A percentile compares a stretch with the other conserved stretches of the same genome.
Conservation (phyloP, 768 basidiomycete species). For the Clavulina sp. region DNA sequence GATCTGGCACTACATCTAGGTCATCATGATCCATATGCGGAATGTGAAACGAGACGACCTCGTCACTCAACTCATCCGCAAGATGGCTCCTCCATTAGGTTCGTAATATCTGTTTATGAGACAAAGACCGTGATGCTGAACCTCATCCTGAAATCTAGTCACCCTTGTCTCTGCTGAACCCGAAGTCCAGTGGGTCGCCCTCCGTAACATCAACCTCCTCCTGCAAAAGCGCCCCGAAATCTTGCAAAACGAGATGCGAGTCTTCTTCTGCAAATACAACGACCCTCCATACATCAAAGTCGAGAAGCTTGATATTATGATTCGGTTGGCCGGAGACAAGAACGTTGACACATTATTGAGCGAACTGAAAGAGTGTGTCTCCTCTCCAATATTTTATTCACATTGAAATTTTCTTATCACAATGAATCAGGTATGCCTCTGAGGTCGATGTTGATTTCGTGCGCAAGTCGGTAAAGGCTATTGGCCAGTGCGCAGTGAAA, state of each 20-base stretch:
- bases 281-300: slow-evolving; percentile 98
- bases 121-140: no score
- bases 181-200: slow-evolving; percentile 96
- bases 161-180: slow-evolving; percentile 92
- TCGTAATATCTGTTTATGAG: slow-evolving; percentile 8
- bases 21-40: slow-evolving; percentile 95
- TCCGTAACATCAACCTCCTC: slow-evolving; percentile 91
- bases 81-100: slow-evolving; percentile 85
- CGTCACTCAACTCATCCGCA: slow-evolving; percentile 67
- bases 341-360: slow-evolving; percentile 91
- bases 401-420: slow-evolving; percentile 4
- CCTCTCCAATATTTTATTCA: neutral
- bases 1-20: slow-evolving; percentile 33
- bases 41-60: slow-evolving; percentile 66
- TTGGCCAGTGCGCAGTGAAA: slow-evolving; percentile 91
- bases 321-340: slow-evolving; percentile 71
- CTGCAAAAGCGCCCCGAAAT: slow-evolving; percentile 86
- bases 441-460: slow-evolving; percentile 99
- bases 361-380: slow-evolving; percentile 80
- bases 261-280: slow-evolving; percentile 99
- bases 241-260: slow-evolving; percentile 90
- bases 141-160: slow-evolving; percentile 29
- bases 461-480: slow-evolving; percentile 81
- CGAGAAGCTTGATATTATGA: slow-evolving; percentile 98
- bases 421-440: slow-evolving; percentile 57